Percentiles rank a stretch among this genome's conserved stretches.
phyloP scores from a whole-genome alignment of 1,284 basidiomycete genomes.

The Mycosarcoma mackinlayi region DNA sequence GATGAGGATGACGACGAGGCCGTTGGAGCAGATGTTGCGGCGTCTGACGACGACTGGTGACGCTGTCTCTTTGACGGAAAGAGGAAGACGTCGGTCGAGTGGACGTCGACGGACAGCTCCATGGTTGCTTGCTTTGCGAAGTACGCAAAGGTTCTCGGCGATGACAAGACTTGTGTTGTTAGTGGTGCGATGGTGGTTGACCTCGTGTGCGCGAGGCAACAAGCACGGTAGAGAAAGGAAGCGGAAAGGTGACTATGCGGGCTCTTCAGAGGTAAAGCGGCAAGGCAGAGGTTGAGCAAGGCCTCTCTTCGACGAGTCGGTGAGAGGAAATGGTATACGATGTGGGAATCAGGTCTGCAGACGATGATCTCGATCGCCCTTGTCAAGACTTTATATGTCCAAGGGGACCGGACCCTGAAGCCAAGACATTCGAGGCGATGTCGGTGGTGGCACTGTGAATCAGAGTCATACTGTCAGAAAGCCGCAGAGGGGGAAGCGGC shows the following conservation, averaged over 20 bases:
- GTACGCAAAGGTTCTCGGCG: not conserved
- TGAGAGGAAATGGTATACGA: not conserved
- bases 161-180: constrained; percentile 1
- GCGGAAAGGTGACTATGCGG: no score
- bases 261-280: no score
- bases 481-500: not conserved
- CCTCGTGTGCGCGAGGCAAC: not conserved
- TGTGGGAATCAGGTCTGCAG: not conserved
- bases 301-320: no score
- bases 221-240: not conserved
- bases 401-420: not conserved
- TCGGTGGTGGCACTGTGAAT: not conserved
- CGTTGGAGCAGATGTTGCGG: no score
- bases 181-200: not conserved
- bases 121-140: constrained; percentile 4
- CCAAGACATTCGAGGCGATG: not conserved
- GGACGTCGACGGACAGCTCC: constrained; percentile 34
- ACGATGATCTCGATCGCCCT: not conserved
- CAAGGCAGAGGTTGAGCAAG: no score
- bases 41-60: constrained; percentile 8
- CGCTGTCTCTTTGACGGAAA: constrained; percentile 31
- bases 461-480: constrained; percentile 5
- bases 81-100: constrained; percentile 37
- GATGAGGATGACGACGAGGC: constrained; percentile 2
- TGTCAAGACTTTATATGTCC: not conserved